Conservation (phyloP, 1,284 basidiomycete genomes). For the Cryptococcus maquisensis region DNA sequence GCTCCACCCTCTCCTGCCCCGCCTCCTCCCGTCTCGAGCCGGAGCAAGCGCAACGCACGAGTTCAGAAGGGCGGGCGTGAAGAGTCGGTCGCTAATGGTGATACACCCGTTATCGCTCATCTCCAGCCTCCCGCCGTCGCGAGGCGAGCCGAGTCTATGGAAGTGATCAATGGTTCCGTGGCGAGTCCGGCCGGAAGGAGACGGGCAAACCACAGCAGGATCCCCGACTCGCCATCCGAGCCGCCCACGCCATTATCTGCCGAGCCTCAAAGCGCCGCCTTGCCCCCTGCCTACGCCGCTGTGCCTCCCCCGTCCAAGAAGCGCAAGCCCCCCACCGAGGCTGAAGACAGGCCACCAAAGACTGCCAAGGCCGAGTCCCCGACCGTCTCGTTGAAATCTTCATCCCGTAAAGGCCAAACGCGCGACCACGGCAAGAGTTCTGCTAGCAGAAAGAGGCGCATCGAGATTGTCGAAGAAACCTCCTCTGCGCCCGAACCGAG, state of each 20-base stretch:
- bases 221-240: constrained; percentile 20
- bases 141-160: constrained; percentile 26
- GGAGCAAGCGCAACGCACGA: constrained; percentile 11
- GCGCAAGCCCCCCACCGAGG: neutral
- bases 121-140: constrained; percentile 12
- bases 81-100: constrained; percentile 22
- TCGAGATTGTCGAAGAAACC: no score
- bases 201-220: constrained; percentile 16
- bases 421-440: neutral
- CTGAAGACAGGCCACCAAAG: neutral
- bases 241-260: constrained; percentile 2
- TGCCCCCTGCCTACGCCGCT: neutral
- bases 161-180: constrained; percentile 9
- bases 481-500: no score
- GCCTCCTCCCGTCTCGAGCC: constrained; percentile 19
- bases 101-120: neutral
- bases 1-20: constrained; percentile 51
- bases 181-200: constrained; percentile 13
- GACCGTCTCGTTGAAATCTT: neutral
- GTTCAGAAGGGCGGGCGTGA: constrained; percentile 26
- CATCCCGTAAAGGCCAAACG: neutral
- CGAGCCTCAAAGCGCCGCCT: neutral
- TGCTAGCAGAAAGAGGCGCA: neutral
- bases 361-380: neutral
- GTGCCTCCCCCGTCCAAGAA: neutral